These are phyloP conservation scores for Pseudocercospora musae DNA, from an alignment of 2,329 filamentous ascomycete genomes.

Conservation along the genomic window DNA sequence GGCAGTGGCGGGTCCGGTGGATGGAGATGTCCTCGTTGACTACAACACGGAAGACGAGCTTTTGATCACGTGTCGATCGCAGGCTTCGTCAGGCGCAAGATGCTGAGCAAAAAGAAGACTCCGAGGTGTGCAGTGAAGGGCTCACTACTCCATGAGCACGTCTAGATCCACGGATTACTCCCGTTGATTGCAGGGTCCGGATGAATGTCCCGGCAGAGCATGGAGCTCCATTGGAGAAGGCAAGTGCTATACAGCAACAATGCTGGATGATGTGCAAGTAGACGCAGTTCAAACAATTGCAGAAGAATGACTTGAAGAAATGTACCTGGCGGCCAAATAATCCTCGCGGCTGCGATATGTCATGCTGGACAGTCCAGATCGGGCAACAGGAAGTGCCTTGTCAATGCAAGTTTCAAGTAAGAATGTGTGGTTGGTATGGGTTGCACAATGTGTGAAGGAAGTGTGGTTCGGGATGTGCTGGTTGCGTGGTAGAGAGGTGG, in stretches of 20 bases:
- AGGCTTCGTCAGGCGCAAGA: neutral
- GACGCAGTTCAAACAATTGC: constrained; percentile 15
- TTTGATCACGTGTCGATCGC: neutral
- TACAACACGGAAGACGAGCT: neutral
- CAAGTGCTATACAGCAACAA: constrained; percentile 14
- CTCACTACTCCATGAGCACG: neutral
- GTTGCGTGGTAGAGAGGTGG: constrained; percentile 1
- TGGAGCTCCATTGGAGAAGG: neutral
- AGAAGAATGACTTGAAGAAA: constrained; percentile 23
- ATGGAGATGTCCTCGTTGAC: neutral
- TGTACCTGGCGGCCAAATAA: constrained; percentile 38
- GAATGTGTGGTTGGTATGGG: neutral
- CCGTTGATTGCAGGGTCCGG: constrained; percentile 1
- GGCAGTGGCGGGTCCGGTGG: neutral
- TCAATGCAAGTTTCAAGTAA: neutral
- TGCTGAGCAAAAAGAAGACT: neutral
- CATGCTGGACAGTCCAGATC: constrained; percentile 33
- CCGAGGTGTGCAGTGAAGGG: neutral
- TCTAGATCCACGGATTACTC: neutral
- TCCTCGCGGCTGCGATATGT: constrained; percentile 38
- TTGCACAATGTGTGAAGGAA: constrained; percentile 3
- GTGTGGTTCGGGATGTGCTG: neutral
- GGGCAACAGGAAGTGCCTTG: constrained; percentile 8
- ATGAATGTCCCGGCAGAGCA: neutral
- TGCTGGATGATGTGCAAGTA: constrained; percentile 18